phyloP scores from a whole-genome alignment of 1,139 yeast species.

The Pichia kudriavzevii region DNA sequence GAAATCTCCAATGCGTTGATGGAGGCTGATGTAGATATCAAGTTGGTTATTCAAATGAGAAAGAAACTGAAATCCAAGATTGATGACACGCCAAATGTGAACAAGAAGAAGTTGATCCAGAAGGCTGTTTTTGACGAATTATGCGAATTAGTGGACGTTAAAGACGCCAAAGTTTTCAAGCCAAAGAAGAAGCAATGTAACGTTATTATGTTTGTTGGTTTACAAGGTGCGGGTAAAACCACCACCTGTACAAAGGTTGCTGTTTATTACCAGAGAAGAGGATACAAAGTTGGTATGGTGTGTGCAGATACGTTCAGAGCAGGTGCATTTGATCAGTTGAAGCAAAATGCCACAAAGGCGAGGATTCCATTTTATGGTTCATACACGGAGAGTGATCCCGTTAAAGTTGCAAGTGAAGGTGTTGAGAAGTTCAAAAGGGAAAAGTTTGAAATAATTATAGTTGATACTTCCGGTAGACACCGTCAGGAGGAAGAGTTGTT shows the following conservation, averaged over 20 bases:
- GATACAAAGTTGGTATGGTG: conserved; percentile 89
- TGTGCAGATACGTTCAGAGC: conserved; percentile 99
- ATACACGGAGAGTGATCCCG: conserved; percentile 94
- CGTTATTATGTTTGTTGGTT: conserved; percentile 94
- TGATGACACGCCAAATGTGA: conserved; percentile 41
- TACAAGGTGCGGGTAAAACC: conserved; percentile 98
- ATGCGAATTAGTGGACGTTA: conserved; percentile 71
- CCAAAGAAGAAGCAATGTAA: conserved; percentile 72
- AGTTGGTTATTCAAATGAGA: conserved; percentile 69
- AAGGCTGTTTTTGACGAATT: conserved; percentile 92
- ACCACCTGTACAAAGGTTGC: conserved; percentile 96
- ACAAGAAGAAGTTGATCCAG: conserved; percentile 74
- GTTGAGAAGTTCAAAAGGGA: conserved; percentile 87
- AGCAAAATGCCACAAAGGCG: conserved; percentile 94
- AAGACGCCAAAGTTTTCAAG: conserved; percentile 57
- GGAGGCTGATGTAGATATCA: conserved; percentile 88
- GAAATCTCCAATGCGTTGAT: conserved; percentile 84
- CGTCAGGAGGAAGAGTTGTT: conserved; percentile 89
- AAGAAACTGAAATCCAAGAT: conserved; percentile 62
- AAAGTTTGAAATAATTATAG: conserved; percentile 86
- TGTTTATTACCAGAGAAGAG: conserved; percentile 86
- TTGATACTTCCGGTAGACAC: conserved; percentile 97
- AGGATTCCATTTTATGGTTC: conserved; percentile 93
- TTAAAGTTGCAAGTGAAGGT: conserved; percentile 84
- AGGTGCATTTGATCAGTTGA: conserved; percentile 97